These are phyloP conservation scores for Fusarium oligoseptatum DNA, from an alignment of 2,329 filamentous ascomycete species.

Conservation along the genomic window DNA sequence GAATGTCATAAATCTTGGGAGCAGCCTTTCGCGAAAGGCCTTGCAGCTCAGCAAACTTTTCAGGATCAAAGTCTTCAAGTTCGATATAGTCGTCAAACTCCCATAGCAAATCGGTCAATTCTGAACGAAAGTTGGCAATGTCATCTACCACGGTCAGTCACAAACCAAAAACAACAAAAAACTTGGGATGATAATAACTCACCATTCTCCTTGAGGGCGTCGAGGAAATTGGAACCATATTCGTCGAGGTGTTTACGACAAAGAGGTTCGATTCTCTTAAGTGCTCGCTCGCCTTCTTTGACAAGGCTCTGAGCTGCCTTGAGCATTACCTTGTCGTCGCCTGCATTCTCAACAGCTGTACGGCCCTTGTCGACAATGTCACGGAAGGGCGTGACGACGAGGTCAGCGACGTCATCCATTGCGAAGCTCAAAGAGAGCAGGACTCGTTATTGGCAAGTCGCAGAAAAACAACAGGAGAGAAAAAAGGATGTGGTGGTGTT, in stretches of 20 bases:
- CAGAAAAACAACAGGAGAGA: background rate
- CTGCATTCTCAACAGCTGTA: conserved; percentile 62
- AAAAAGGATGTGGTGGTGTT: background rate
- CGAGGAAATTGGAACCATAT: conserved; percentile 63
- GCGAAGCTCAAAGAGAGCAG: conserved; percentile 10
- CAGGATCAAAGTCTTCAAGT: conserved; percentile 63
- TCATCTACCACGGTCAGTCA: conserved; percentile 55
- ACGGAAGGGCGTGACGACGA: conserved; percentile 65
- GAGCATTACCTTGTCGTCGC: conserved; percentile 60
- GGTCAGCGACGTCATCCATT: conserved; percentile 58
- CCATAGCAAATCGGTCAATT: conserved; percentile 66
- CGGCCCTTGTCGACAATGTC: conserved; percentile 67
- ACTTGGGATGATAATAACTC: conserved; percentile 35
- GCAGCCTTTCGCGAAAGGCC: conserved; percentile 62
- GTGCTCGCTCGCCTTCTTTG: conserved; percentile 62
- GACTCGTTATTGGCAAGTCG: background rate
- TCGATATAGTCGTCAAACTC: conserved; percentile 70
- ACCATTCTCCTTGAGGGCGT: conserved; percentile 68
- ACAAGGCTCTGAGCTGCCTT: conserved; percentile 62
- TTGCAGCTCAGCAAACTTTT: conserved; percentile 63
- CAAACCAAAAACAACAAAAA: background rate
- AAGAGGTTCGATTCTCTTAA: conserved; percentile 65
- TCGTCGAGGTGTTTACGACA: conserved; percentile 63
- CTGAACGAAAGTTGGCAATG: conserved; percentile 61
- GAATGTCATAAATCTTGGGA: conserved; percentile 62